A percentile compares a stretch with the other conserved stretches of the same genome.
These are phyloP conservation scores for Spathaspora jeffriesii DNA, from an alignment of 1,139 yeast species.

Conservation along the genomic window DNA sequence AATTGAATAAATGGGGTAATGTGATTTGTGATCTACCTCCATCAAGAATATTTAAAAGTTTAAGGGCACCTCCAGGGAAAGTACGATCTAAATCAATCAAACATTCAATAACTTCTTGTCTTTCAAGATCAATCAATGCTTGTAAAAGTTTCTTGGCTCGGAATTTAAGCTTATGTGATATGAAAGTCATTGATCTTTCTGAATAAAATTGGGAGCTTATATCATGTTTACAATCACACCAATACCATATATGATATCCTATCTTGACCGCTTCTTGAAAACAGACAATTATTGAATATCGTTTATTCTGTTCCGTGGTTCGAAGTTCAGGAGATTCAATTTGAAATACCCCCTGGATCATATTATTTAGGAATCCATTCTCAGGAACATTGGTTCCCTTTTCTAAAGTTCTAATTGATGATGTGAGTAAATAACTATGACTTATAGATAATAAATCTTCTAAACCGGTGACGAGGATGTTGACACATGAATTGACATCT, in stretches of 20 bases:
- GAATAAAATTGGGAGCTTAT: slow-evolving; percentile 17
- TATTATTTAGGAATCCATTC: slow-evolving; percentile 70
- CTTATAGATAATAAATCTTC: slow-evolving; percentile 63
- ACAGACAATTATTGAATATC: slow-evolving; percentile 58
- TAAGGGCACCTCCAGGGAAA: slow-evolving; percentile 24
- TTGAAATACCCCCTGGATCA: slow-evolving; percentile 85
- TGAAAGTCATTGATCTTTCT: slow-evolving; percentile 52
- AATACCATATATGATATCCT: slow-evolving; percentile 68
- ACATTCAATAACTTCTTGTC: slow-evolving; percentile 72
- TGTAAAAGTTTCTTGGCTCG: slow-evolving; percentile 71
- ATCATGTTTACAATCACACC: slow-evolving; percentile 67
- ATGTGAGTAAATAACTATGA: slow-evolving; percentile 54
- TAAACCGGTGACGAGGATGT: slow-evolving; percentile 60
- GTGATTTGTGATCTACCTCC: slow-evolving; percentile 82
- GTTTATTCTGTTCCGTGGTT: slow-evolving; percentile 53
- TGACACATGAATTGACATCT: slow-evolving; percentile 48
- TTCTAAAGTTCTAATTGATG: slow-evolving; percentile 21
- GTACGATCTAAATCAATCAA: slow-evolving; percentile 43
- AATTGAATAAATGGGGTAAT: slow-evolving; percentile 63
- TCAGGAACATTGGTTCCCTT: slow-evolving; percentile 6
- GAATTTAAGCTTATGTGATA: slow-evolving; percentile 70
- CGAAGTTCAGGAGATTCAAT: slow-evolving; percentile 69
- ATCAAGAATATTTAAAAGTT: slow-evolving; percentile 74
- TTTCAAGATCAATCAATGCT: slow-evolving; percentile 66
- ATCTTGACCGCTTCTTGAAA: slow-evolving; percentile 60